These are phyloP conservation scores for Fusarium tuaranense DNA, from an alignment of 2,329 filamentous ascomycete genomes.

Conservation along the genomic window DNA sequence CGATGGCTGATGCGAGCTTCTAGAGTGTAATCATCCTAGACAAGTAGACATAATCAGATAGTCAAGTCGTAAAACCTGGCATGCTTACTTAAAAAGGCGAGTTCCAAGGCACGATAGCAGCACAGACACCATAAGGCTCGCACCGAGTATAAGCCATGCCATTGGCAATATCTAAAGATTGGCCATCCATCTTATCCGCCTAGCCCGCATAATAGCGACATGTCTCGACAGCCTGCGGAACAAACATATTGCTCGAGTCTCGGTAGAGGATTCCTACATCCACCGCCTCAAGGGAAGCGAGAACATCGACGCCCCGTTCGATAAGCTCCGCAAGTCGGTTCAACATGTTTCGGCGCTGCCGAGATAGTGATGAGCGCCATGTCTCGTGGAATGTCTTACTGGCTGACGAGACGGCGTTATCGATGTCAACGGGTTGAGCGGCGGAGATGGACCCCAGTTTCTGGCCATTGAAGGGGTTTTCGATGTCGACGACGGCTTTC, in stretches of 20 bases:
- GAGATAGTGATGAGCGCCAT: slow-evolving; percentile 74
- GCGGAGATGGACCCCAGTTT: slow-evolving; percentile 8
- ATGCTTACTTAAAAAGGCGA: slow-evolving; percentile 62
- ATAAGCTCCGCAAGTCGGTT: slow-evolving; percentile 79
- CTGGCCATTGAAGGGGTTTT: slow-evolving; percentile 20
- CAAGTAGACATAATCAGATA: rapidly evolving
- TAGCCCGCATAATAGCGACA: slow-evolving; percentile 79
- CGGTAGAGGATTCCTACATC: slow-evolving; percentile 81
- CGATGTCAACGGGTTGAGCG: slow-evolving; percentile 62
- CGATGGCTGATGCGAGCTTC: slow-evolving; percentile 75
- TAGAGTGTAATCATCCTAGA: slow-evolving; percentile 33
- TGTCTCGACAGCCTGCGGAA: slow-evolving; percentile 37
- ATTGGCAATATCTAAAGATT: slow-evolving; percentile 78
- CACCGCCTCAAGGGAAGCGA: slow-evolving; percentile 82
- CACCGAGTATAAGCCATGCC: slow-evolving; percentile 81
- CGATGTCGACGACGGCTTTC: background rate
- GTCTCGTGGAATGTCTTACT: slow-evolving; percentile 78
- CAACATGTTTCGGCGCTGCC: slow-evolving; percentile 74
- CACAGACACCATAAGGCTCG: slow-evolving; percentile 79
- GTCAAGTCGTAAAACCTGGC: background rate
- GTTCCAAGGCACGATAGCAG: slow-evolving; percentile 80
- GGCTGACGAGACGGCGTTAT: slow-evolving; percentile 81
- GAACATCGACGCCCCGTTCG: slow-evolving; percentile 76
- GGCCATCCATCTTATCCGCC: slow-evolving; percentile 86
- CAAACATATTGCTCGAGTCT: slow-evolving; percentile 59